Percentiles rank a stretch among this genome's conserved stretches.
phyloP scores from a whole-genome alignment of 2,329 filamentous ascomycete species.

The Paecilomyces dactylethromorphus region DNA sequence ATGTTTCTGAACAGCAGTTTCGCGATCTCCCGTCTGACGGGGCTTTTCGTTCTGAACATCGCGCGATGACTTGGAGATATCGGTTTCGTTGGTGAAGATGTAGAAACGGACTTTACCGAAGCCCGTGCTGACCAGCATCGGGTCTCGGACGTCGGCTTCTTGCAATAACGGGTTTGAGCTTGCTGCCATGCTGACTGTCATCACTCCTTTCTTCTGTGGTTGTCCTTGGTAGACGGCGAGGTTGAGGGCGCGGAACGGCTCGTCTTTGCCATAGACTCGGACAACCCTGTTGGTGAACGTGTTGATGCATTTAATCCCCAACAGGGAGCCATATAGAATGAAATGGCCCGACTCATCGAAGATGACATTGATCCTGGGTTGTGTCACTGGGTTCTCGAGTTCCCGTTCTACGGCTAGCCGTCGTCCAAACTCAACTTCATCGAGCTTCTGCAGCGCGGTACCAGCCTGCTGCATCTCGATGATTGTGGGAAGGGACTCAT shows the following conservation, averaged over 20 bases:
- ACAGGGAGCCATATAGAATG: conserved; percentile 84
- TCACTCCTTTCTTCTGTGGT: conserved; percentile 85
- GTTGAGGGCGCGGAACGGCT: conserved; percentile 76
- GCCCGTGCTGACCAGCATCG: conserved; percentile 78
- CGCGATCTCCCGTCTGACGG: conserved; percentile 49
- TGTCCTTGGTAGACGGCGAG: conserved; percentile 89
- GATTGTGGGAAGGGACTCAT: conserved; percentile 83
- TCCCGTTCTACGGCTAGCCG: conserved; percentile 81
- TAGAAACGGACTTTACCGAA: conserved; percentile 90
- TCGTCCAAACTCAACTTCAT: conserved; percentile 86
- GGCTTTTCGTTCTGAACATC: conserved; percentile 96
- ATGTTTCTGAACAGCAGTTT: conserved; percentile 50
- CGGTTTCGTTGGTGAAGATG: conserved; percentile 90
- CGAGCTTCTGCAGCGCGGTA: conserved; percentile 70
- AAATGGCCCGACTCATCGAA: conserved; percentile 98
- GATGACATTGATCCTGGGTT: conserved; percentile 72
- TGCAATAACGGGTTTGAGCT: conserved; percentile 87
- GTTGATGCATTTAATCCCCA: conserved; percentile 92
- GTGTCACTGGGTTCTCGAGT: conserved; percentile 63
- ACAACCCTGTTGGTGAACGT: conserved; percentile 90
- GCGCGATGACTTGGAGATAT: conserved; percentile 73
- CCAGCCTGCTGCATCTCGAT: conserved; percentile 96
- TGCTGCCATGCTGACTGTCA: conserved; percentile 95
- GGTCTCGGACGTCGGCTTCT: conserved; percentile 84
- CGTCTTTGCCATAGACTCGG: conserved; percentile 83